A percentile compares a stretch with the other conserved stretches of the same genome.
phyloP scores from a whole-genome alignment of 108 stramenopile species.

The Seminavis robusta region DNA sequence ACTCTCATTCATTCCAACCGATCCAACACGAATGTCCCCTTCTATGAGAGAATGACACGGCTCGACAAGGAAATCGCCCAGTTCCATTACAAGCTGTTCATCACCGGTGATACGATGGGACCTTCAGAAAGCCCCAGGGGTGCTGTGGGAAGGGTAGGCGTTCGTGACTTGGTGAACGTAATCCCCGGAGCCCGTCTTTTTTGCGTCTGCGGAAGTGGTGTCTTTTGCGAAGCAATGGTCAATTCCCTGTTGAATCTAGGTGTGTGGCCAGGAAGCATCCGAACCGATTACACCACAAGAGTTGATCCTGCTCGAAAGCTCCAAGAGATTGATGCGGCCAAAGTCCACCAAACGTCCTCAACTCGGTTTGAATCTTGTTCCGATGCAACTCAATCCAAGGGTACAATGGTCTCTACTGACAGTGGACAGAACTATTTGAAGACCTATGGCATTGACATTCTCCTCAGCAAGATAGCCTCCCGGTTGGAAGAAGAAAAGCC shows the following conservation, averaged over 20 bases:
- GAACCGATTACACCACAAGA: constrained; percentile 7
- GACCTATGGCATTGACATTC: constrained; percentile 7
- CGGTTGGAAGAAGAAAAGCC: background rate
- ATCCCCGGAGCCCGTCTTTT: constrained; percentile 1
- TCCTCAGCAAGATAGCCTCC: background rate
- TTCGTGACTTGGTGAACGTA: background rate
- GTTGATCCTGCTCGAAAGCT: constrained; percentile 4
- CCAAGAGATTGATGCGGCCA: background rate
- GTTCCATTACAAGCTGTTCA: constrained; percentile 1
- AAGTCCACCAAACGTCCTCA: background rate
- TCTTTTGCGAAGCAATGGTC: constrained; percentile 11
- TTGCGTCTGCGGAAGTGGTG: constrained; percentile 6
- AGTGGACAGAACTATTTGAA: constrained; percentile 1
- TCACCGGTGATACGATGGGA: background rate
- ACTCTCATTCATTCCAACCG: constrained; percentile 7
- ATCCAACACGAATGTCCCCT: constrained; percentile 2
- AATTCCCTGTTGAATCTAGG: constrained; percentile 4
- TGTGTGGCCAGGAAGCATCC: constrained; percentile 10
- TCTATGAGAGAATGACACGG: background rate
- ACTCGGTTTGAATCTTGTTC: constrained; percentile 3
- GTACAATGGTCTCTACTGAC: background rate
- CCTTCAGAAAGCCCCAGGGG: background rate
- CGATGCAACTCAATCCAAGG: constrained; percentile 1
- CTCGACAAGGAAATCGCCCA: background rate
- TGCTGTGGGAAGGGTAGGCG: background rate